Conservation (phyloP, 2,329 filamentous ascomycete species). For the Sporothrix humicola region DNA sequence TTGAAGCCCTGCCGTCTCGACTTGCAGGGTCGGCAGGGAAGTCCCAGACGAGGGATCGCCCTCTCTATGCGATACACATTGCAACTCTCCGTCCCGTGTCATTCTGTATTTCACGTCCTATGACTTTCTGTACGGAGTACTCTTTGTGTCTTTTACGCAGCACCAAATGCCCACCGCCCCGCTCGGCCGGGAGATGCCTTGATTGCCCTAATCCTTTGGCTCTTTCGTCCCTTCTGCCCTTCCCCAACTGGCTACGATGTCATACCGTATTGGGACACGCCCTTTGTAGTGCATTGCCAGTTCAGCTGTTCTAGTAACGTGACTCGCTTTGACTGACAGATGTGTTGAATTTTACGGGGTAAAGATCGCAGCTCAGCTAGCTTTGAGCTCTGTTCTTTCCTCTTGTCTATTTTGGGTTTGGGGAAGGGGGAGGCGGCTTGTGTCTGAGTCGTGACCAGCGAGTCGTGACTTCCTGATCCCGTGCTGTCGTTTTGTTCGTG, state of each 20-base stretch:
- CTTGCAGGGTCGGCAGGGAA: conserved; percentile 14
- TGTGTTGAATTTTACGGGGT: not conserved
- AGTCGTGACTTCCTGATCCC: not conserved
- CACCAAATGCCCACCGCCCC: not conserved
- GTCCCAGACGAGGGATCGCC: conserved; percentile 25
- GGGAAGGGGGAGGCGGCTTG: not conserved
- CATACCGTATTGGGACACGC: conserved; percentile 4
- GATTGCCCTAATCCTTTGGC: not conserved
- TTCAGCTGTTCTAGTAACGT: conserved; percentile 8
- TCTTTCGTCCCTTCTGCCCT: not conserved
- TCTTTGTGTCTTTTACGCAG: not conserved
- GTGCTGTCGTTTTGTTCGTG: not conserved
- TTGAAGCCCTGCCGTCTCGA: not conserved
- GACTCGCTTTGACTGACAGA: conserved; percentile 4
- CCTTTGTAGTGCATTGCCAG: not conserved
- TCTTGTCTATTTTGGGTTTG: conserved; percentile 9
- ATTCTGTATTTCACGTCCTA: too few species aligned
- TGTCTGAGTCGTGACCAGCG: not conserved
- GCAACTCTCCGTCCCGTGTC: not conserved
- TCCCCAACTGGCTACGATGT: conserved; percentile 6
- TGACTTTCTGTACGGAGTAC: not conserved
- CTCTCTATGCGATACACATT: conserved; percentile 5
- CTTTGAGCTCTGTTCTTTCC: conserved; percentile 14
- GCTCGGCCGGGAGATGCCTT: conserved; percentile 6
- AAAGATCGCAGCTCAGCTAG: not conserved